Base-by-base conservation (phyloP, 2,329 filamentous ascomycete species). In the Cladosporium cucumerinum region DNA sequence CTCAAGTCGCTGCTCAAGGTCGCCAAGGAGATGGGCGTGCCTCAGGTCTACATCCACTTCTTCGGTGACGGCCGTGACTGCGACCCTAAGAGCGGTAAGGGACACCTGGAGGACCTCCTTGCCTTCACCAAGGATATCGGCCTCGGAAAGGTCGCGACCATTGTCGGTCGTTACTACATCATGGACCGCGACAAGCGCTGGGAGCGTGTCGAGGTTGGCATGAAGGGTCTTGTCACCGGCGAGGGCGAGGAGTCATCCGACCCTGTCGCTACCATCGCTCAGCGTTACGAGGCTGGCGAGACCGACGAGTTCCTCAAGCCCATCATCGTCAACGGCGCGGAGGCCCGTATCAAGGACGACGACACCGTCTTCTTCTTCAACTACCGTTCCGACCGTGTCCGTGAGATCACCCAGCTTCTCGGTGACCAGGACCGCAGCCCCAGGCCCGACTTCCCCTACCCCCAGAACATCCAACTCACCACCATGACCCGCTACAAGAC, bases 131-230 rank as follows among this genome's bases (percentile, higher is more conserved):
- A 95, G 80, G 92, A 98, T 78, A 86, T 96, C 70, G 93, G 92
- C 52, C 80, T 89, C 69, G 95, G 94, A 70, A 86, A 97, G 80
- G 86, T 99, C 69, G 94, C 92, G 34, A 97, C 95, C 43, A 86
- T 98, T 57, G 94, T 98, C 66, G 95, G 95, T 66, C 89, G 94
- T 72, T 99, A 98, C 88, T 99, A 91, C 79, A 92, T 93, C 80
- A 99, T 99, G 95, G 95, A 99, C 84, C 93, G 95, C 72, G 95
- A 99, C 80, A 98, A 98, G 92, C 88, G 95, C 78, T 99, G 95
- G 95, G 95, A 99, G 76, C 87, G 95, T 76, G 85, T 97, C 71
- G 92, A 97, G 83, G 74, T 97, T 71, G 95, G 90, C 71, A 83
- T 99, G 77, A 94, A 95, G 81, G 95, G 92, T 66, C 77, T 99